phyloP scores from a whole-genome alignment of 2,329 filamentous ascomycete genomes.

The Penicillium sp. region DNA sequence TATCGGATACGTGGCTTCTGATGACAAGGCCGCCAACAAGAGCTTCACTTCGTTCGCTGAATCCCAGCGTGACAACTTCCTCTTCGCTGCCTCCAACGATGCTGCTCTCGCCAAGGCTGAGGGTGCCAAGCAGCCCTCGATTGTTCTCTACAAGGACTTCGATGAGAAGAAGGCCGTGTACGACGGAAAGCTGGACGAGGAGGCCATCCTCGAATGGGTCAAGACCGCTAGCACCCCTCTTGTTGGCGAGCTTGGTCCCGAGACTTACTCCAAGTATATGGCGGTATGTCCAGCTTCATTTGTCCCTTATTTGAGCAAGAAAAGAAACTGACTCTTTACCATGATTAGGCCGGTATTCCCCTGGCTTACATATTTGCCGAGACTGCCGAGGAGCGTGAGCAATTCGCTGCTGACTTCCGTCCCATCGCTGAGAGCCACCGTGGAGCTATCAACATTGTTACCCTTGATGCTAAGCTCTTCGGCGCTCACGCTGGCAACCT shows the following conservation, averaged over 20 bases:
- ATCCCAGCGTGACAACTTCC: constrained; percentile 80
- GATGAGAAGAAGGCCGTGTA: constrained; percentile 92
- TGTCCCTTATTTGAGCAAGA: not conserved
- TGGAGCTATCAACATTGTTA: constrained; percentile 95
- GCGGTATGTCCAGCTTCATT: constrained; percentile 49
- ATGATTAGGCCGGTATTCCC: constrained; percentile 68
- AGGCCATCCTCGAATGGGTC: constrained; percentile 77
- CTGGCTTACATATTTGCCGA: constrained; percentile 98
- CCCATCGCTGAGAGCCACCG: constrained; percentile 86
- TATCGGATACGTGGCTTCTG: constrained; percentile 77
- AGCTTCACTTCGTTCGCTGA: constrained; percentile 73
- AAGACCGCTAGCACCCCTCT: constrained; percentile 83
- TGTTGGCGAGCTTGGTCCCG: constrained; percentile 92
- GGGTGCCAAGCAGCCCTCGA: constrained; percentile 78
- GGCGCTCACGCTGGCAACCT: constrained; percentile 95
- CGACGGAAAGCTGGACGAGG: constrained; percentile 74
- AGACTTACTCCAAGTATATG: constrained; percentile 97
- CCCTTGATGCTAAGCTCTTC: constrained; percentile 90
- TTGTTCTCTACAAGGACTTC: constrained; percentile 96
- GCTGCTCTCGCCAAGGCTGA: constrained; percentile 81
- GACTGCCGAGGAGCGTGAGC: constrained; percentile 80
- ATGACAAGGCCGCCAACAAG: constrained; percentile 81
- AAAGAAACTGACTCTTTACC: not conserved
- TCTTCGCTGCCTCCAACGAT: constrained; percentile 87
- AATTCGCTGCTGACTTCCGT: constrained; percentile 74